Evolutionary conservation across 352 stramenopile genomes (phyloP).

Genomic region (Aphanomyces cochlioides): DNA sequence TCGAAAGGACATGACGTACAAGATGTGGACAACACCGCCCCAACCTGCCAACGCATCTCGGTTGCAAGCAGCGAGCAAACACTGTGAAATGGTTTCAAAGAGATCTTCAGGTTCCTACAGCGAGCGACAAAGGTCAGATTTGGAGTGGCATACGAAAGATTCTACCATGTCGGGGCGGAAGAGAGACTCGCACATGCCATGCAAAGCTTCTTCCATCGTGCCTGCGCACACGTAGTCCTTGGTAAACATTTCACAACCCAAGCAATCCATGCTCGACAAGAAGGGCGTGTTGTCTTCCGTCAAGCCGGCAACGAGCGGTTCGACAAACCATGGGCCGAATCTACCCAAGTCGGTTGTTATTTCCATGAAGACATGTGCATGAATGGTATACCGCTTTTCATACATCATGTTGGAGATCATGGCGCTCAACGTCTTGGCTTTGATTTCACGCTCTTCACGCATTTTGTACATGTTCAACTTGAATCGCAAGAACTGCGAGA

Average conservation of each 20-base stretch:
- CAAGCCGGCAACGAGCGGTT: slow-evolving; percentile 97
- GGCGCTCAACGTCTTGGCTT: slow-evolving; percentile 95
- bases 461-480: slow-evolving; percentile 98
- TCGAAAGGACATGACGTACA: slow-evolving; percentile 41
- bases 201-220: slow-evolving; percentile 97
- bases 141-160: slow-evolving; percentile 19
- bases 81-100: slow-evolving; percentile 99
- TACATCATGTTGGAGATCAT: slow-evolving; percentile 97
- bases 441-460: slow-evolving; percentile 97
- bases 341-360: slow-evolving; percentile 30
- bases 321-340: slow-evolving; percentile 98
- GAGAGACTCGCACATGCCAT: slow-evolving; percentile 98
- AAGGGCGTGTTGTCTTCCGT: slow-evolving; percentile 95
- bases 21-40: slow-evolving; percentile 98
- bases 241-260: slow-evolving; percentile 93
- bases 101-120: slow-evolving; percentile 89
- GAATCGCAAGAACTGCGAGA: slow-evolving; percentile 94
- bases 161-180: slow-evolving; percentile 94
- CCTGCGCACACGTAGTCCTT: slow-evolving; percentile 98
- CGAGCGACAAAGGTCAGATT: slow-evolving; percentile 4
- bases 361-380: neutral
- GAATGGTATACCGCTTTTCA: slow-evolving; percentile 85
- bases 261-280: slow-evolving; percentile 96
- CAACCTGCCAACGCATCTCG: slow-evolving; percentile 97
- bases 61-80: slow-evolving; percentile 96